Evolutionary conservation across 306 rosid genomes (phyloP), one percentile per base, ranked within the genome.

Genomic region (Rosa lucieae): DNA sequence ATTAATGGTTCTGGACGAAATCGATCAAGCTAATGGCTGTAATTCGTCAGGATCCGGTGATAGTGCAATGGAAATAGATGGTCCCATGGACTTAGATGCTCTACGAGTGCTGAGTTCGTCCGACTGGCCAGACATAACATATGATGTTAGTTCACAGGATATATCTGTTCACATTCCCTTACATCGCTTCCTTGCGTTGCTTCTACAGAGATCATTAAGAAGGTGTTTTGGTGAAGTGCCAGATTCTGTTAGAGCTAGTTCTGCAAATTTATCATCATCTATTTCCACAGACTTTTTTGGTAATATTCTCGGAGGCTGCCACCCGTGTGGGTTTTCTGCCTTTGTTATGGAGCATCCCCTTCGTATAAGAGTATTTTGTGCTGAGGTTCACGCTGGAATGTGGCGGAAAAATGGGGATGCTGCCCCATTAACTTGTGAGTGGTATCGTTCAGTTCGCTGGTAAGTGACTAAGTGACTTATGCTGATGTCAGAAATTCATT

Each of bases 331-430:
- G 61, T 96, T 96, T 89, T 93, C 99, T 85, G 88, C 98, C 44
- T 91, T 81, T 77, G 80, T 90, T 56, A 93, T 96, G 99, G 99
- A 96, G 90, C 97, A 96, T 88, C 99, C 97, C 37, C 86, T 96
- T 77, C 91, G 97, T 72, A 90, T 91, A 72, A 89, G 91, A 88
- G 99, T 90, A 73, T 96, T 96, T 82, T 96, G 98, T 91, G 98
- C 99, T 43, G 84, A 93, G 86, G 93, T 93, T 84, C 95, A 89
- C 72, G 93, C 99, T 84, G 99, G 97, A 86, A 93, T 92, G 94
- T 93, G 99, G 99, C 89, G 94, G 81, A 93, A 86, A 83, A 91
- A 91, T 82, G 99, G 97, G 67, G 99, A 96, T 79, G 84, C 92
- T 76, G 94, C 96, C 72, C 59, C 89, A 73, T 82, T 93, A 80